Base-by-base conservation (phyloP, 1,139 yeast species). In the Magnusiomyces ingens region DNA sequence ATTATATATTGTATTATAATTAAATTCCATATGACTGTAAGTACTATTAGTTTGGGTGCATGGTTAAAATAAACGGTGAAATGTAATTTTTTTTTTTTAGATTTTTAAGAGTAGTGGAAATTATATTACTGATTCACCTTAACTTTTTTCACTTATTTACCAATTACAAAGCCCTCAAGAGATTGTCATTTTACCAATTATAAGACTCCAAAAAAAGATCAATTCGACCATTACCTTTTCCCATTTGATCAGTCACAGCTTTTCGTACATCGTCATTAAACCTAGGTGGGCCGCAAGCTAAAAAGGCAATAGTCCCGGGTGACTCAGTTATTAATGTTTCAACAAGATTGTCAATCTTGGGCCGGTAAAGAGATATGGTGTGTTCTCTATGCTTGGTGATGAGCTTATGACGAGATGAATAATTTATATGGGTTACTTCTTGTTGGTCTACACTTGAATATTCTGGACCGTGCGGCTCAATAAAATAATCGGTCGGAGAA, bases 131-230 rank as follows among this genome's bases (percentile, higher is more conserved):
- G n/a, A n/a, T n/a, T n/a, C n/a, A n/a, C n/a, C n/a, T n/a, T n/a
- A 32, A 10, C 18, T 4, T 37, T 37, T 4, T 37, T 37, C 3
- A 4, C 10, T n/a, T 37, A 37, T 37, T 37, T 13, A n/a, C 6
- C 3, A n/a, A n/a, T 37, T 37, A 37, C 18, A n/a, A 37, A 37
- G 18, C 10, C 13, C 26, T 8, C 6, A 37, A 37, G 5, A 15
- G 10, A n/a, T 12, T 26, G 4, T 5, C 32, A 10, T 12, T 15
- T 55, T 57, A 70, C 73, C 74, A 72, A n/a, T 68, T 61, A 55
- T 71, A 75, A n/a, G 76, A 68, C 58, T 75, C 78, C 48, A 73
- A 75, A 48, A 66, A 63, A 51, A 69, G 68, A 45, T 71, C 74
- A 17, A 75, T 67, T 42, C 71, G 65, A 32, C 68, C 64, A 3